These are phyloP conservation scores for Aureoboletus auriporus DNA, from an alignment of 768 basidiomycete genomes.

Conservation along the genomic window DNA sequence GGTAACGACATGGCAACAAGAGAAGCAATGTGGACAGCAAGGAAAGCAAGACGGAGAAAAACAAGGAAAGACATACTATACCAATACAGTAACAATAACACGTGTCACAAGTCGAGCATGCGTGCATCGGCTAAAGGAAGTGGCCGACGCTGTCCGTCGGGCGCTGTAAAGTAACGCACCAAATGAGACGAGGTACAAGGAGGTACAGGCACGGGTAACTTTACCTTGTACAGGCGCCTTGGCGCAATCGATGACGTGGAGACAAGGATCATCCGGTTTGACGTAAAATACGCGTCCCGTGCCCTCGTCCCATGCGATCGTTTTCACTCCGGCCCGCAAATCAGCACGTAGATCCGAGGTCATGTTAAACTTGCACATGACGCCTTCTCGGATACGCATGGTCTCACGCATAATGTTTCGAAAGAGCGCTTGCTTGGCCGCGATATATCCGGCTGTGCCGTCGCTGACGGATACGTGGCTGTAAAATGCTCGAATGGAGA, in stretches of 20 bases:
- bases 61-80: not conserved
- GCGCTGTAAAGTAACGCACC: slow-evolving; percentile 28
- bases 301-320: slow-evolving; percentile 63
- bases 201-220: not conserved
- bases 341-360: slow-evolving; percentile 14
- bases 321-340: slow-evolving; percentile 33
- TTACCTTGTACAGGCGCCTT: slow-evolving; percentile 32
- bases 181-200: slow-evolving; percentile 16
- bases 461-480: slow-evolving; percentile 36
- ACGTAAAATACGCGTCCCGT: slow-evolving; percentile 58
- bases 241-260: slow-evolving; percentile 51
- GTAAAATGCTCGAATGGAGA: slow-evolving; percentile 29
- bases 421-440: slow-evolving; percentile 16
- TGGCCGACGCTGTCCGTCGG: slow-evolving; percentile 29
- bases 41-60: not conserved
- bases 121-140: slow-evolving; percentile 28
- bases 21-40: slow-evolving; percentile 7
- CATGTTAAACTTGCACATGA: slow-evolving; percentile 25
- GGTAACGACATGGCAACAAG: not conserved
- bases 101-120: slow-evolving; percentile 27
- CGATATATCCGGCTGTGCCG: slow-evolving; percentile 22
- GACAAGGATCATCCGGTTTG: slow-evolving; percentile 34
- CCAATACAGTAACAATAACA: not conserved
- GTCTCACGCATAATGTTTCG: slow-evolving; percentile 21
- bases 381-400: slow-evolving; percentile 12